These are phyloP conservation scores for Rhizopus stolonifer DNA, from an alignment of 371 early-diverging fungal genomes.

Conservation along the genomic window DNA sequence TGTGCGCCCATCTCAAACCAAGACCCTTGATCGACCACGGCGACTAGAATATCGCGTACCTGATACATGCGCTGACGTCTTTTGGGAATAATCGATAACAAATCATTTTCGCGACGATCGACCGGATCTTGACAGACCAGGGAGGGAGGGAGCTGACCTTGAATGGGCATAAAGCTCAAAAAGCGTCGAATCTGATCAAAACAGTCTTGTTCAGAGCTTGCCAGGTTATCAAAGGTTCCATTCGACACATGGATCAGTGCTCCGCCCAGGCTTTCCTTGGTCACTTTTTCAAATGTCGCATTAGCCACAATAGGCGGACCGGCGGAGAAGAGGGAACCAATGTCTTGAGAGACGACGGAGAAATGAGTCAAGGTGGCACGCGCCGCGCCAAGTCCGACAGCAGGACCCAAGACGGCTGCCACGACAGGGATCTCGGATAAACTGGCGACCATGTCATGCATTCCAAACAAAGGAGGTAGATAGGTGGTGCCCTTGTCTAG, in stretches of 20 bases:
- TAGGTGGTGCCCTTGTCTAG: slow-evolving; percentile 39
- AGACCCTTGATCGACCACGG: slow-evolving; percentile 33
- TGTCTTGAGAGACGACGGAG: slow-evolving; percentile 32
- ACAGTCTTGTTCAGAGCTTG: slow-evolving; percentile 37
- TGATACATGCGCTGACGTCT: slow-evolving; percentile 44
- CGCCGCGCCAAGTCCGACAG: slow-evolving; percentile 46
- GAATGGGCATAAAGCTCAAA: slow-evolving; percentile 38
- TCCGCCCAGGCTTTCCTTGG: slow-evolving; percentile 41
- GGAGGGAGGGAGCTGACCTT: slow-evolving; percentile 31
- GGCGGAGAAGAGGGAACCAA: slow-evolving; percentile 44
- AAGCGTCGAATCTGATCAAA: slow-evolving; percentile 41
- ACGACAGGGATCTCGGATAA: slow-evolving; percentile 45
- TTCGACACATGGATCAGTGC: slow-evolving; percentile 38
- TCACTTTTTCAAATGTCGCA: slow-evolving; percentile 42
- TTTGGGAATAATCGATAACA: slow-evolving; percentile 39
- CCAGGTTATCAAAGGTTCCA: slow-evolving; percentile 46
- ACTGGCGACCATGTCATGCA: slow-evolving; percentile 44
- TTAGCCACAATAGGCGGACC: slow-evolving; percentile 48
- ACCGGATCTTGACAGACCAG: slow-evolving; percentile 18
- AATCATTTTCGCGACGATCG: slow-evolving; percentile 32
- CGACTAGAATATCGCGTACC: slow-evolving; percentile 34
- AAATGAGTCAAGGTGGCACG: slow-evolving; percentile 47
- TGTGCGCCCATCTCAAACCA: slow-evolving; percentile 50
- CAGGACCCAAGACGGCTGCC: slow-evolving; percentile 43
- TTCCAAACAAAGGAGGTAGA: slow-evolving; percentile 45